Conservation (phyloP, 2,329 filamentous ascomycete species). For the Stemphylium vesicarium region DNA sequence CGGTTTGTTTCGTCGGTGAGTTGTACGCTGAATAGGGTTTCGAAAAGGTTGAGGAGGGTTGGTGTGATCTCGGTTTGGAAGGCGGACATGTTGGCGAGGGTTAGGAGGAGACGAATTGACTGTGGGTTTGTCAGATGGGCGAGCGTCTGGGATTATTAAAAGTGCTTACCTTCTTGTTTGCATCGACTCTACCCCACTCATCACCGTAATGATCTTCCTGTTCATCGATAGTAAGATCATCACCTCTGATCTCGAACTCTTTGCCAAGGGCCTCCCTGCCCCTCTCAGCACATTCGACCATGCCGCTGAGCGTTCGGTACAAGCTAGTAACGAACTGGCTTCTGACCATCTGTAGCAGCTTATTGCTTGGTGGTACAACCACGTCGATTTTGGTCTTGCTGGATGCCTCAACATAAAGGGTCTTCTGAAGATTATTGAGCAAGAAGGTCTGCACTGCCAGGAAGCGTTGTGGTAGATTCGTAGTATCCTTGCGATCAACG, state of each 20-base stretch:
- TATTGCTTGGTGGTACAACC: constrained; percentile 81
- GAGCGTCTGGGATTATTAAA: neutral
- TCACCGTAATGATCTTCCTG: constrained; percentile 32
- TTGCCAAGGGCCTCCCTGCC: constrained; percentile 68
- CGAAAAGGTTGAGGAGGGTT: constrained; percentile 87
- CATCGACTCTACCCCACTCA: constrained; percentile 44
- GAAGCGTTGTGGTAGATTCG: constrained; percentile 88
- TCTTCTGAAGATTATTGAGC: constrained; percentile 88
- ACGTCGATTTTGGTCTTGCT: constrained; percentile 79
- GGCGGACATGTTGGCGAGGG: constrained; percentile 86
- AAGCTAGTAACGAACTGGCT: constrained; percentile 91
- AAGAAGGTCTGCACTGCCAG: constrained; percentile 83
- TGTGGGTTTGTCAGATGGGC: constrained; percentile 47
- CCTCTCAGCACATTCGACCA: constrained; percentile 95
- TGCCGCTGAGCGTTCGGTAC: constrained; percentile 91
- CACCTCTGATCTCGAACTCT: constrained; percentile 60
- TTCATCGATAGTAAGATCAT: constrained; percentile 52
- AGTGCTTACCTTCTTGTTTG: constrained; percentile 42
- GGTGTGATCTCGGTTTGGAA: constrained; percentile 84
- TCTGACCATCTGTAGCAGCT: constrained; percentile 87
- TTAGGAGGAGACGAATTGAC: constrained; percentile 93
- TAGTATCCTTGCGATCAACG: constrained; percentile 81
- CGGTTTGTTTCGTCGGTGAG: constrained; percentile 92
- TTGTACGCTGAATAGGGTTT: constrained; percentile 91
- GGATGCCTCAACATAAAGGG: constrained; percentile 89